Evolutionary conservation across 2,329 filamentous ascomycete species (phyloP), one percentile per base, ranked within the genome.

Genomic region (Penicillium psychrosexuale): DNA sequence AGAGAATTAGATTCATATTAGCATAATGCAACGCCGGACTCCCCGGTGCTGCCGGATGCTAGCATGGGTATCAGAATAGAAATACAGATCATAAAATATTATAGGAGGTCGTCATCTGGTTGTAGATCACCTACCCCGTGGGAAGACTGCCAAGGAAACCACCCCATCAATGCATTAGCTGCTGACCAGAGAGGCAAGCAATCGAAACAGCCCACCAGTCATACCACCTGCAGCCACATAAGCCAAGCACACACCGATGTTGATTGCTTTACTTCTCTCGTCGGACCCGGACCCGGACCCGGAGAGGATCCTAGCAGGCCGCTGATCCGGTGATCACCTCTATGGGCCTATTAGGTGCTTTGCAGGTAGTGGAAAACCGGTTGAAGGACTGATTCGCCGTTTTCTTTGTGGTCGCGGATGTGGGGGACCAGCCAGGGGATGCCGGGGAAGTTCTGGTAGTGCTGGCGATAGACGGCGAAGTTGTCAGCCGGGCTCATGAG

Each of bases 401-500:
- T 54, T 44, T 66, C 60, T 36, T 66, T 65, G 45, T 64, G 69
- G 30, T 75, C 72, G 15, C 63, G 61, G 47, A 73, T 53, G 61
- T 76, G 73, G 2, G 73, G 72, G 5, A 69, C 38, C 3, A 76
- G 64, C 53, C 75, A 76, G 1, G 74, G 74, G 22, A 75, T 66
- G 4, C 73, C 74, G 0, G 72, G 72, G 7, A 61, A 57, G 12
- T 59, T 52, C 24, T 59, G 48, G 61, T 72, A 73, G 17, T 67
- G 62, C 30, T 69, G 63, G 31, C 72, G 70, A 55, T 76, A 76
- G 27, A 62, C 52, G 8, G 62, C 59, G 40, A 71, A 74, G 47
- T 76, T 76, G 8, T 71, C 57, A 24, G 56, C 51, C 0, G 73
- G 61, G 45, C 69, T 61, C 13, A 67, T 50, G 40, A 76, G 63